These are phyloP conservation scores for Camelina sativa DNA, from an alignment of 345 rosid species.

Conservation along the genomic window DNA sequence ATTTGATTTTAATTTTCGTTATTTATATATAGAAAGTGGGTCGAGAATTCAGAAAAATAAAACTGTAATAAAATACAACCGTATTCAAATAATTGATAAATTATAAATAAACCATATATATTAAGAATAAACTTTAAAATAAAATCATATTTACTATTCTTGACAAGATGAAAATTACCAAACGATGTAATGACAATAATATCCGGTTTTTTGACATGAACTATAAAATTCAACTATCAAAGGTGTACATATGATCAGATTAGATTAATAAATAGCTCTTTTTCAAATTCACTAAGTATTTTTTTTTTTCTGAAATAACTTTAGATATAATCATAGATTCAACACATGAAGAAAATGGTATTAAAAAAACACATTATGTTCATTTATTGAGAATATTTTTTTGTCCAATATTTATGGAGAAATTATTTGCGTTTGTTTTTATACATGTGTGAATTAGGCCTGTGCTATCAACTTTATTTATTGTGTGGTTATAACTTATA, in stretches of 20 bases:
- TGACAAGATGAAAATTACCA: background rate
- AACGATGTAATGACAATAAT: background rate
- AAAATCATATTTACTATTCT: background rate
- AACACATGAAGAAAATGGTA: background rate
- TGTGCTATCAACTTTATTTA: background rate
- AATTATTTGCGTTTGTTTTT: background rate
- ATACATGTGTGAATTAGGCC: background rate
- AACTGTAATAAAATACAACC: background rate
- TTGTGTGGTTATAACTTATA: conserved; percentile 4
- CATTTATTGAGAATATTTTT: background rate
- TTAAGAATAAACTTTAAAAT: no score
- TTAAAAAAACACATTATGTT: background rate
- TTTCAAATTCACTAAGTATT: background rate
- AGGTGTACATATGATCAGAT: background rate
- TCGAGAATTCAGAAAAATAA: background rate
- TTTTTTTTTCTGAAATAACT: background rate
- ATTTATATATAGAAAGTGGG: background rate
- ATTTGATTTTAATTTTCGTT: background rate
- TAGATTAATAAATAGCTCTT: background rate
- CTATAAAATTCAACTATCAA: background rate
- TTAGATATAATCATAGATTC: background rate
- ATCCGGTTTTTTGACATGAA: background rate
- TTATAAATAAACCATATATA: background rate
- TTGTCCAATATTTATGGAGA: background rate
- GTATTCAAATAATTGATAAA: background rate